Evolutionary conservation across 2,329 filamentous ascomycete species (phyloP), one percentile per base, ranked within the genome.

Genomic region (Colletotrichum somersetense): DNA sequence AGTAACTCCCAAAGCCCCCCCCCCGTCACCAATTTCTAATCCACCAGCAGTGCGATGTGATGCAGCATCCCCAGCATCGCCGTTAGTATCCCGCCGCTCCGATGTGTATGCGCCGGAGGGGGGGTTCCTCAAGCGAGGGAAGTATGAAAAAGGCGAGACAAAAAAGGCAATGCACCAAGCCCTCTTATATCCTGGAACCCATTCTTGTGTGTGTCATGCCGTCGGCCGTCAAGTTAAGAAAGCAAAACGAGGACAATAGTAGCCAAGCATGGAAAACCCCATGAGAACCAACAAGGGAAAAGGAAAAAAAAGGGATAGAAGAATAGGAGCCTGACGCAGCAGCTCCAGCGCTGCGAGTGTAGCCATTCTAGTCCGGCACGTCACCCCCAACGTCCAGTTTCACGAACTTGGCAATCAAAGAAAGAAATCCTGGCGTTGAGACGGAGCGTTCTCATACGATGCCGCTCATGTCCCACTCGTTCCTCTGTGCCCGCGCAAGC

Each of bases 401-500:
- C 35, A 11, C 52, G 23, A 16, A 62, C 33, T 42, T 16, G 16
- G 20, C 23, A 42, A 40, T n/a, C 23, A n/a, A 16, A 58, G 10
- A 6, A 14, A 26, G 14, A 23, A 38, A n/a, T 40, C 46, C 23
- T 38, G 30, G 38, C 14, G 38, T 33, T 10, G 5, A n/a, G 30
- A 50, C 6, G 5, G 11, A 38, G 6, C 16, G 50, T 10, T 30
- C 20, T 18, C 30, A 48, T 44, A 86, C 65, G 52, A 88, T 79
- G 58, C 81, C 86, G 5, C 84, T 80, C 53, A 88, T 79, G 66
- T 80, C 82, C 88, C 88, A 89, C 30, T 89, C 85, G 46, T 81
- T 84, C 77, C 84, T 84, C 75, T 89, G 88, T 12, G 87, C 86
- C 52, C 85, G 82, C 72, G 86, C 84, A 3, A 89, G 82, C 8